Evolutionary conservation across 2,329 filamentous ascomycete genomes (phyloP), one percentile per base, ranked within the genome.

Genomic region (Paecilomyces dactylethromorphus): DNA sequence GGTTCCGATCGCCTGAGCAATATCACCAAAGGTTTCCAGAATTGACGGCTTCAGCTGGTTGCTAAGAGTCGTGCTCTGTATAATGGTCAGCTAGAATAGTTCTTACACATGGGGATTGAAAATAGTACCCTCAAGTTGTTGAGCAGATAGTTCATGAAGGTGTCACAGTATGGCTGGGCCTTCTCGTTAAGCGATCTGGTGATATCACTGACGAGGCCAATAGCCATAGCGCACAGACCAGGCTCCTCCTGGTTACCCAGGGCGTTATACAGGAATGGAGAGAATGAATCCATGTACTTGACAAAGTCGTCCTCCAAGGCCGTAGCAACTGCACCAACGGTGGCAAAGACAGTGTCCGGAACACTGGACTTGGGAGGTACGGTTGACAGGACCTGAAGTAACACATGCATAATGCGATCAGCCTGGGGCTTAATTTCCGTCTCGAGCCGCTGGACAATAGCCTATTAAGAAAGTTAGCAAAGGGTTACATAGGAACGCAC

Each of bases 31-130:
- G 74, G 92, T 97, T 76, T 97, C 93, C 58, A 99, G 84, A 64
- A 99, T 99, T 29, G 94, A 92, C 52, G 94, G 94, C 84, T 97
- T 97, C 79, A 97, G 95, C 77, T 96, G 91, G 76, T 97, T 96
- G 66, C 90, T 89, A 57, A 96, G 83, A n/a, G 87, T 85, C 12
- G 89, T 86, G 76, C 91, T 95, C 86, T 91, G 72, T 59, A 58
- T 45, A 58, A 52, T 62, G 57, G 74, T 80, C 70, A 79, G 74
- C 55, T 21, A 6, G 15, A 45, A 58, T 55, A 29, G 33, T 31
- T 22, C 8, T 18, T 21, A 52, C 57, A 65, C 64, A 66, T 64
- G 57, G 54, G 32, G 51, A 3, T 7, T 53, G 56, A 31, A 57
- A 33, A 49, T 39, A 71, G 64, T 75, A 91, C 88, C 75, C 90